Conservation (phyloP, 306 rosid species). For the Prunus padus region DNA sequence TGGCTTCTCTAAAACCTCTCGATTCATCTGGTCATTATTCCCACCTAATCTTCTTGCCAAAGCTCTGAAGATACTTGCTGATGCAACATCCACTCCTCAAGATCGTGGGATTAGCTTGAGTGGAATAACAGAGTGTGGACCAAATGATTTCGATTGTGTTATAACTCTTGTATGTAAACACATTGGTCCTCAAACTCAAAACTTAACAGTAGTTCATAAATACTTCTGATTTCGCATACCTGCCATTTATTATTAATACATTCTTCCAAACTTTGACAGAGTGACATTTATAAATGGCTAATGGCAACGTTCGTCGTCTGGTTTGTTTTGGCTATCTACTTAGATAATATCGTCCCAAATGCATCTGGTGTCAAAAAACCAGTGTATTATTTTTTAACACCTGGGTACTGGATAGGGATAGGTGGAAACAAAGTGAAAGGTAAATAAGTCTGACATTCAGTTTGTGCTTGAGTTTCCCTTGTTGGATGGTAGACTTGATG, state of each 20-base stretch:
- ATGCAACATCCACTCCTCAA: conserved; percentile 59
- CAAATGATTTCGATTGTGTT: conserved; percentile 42
- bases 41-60: conserved; percentile 86
- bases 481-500: conserved; percentile 10
- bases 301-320: conserved; percentile 68
- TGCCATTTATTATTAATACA: too few species aligned
- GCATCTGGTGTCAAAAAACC: conserved; percentile 86
- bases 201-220: too few species aligned
- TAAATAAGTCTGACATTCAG: conserved; percentile 23
- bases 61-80: conserved; percentile 58
- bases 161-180: conserved; percentile 64
- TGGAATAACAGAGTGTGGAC: conserved; percentile 54
- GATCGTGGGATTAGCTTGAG: conserved; percentile 79
- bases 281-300: conserved; percentile 67
- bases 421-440: conserved; percentile 82
- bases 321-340: conserved; percentile 81
- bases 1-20: conserved; percentile 19
- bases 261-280: conserved; percentile 47
- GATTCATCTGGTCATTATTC: conserved; percentile 66
- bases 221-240: neutral
- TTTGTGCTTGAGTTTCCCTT: conserved; percentile 18
- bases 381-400: conserved; percentile 64
- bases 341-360: conserved; percentile 82
- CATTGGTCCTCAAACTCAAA: neutral
- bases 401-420: conserved; percentile 73